Evolutionary conservation across 306 rosid species (phyloP).

Genomic region (Dalbergia cochinchinensis): DNA sequence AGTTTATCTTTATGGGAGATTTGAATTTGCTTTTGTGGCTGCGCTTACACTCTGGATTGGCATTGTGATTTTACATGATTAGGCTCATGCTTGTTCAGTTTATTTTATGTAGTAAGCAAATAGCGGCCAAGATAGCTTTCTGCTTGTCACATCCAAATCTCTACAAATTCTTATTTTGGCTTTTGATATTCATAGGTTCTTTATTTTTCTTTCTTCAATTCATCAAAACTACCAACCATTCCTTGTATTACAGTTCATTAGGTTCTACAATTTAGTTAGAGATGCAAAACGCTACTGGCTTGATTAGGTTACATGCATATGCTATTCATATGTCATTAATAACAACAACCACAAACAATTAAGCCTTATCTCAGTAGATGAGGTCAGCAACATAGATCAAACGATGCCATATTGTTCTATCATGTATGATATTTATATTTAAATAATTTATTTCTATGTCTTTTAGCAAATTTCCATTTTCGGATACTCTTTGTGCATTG

Average conservation of each 20-base stretch:
- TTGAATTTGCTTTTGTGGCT: constrained; percentile 7
- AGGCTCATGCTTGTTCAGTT: neutral
- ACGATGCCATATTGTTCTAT: no score
- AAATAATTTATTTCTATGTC: no score
- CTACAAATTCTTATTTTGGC: neutral
- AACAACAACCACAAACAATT: neutral
- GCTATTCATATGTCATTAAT: constrained; percentile 3
- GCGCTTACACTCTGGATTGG: constrained; percentile 12
- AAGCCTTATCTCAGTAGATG: no score
- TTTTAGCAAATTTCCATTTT: neutral
- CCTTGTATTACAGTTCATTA: constrained; percentile 2
- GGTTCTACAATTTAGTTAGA: neutral
- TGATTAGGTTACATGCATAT: constrained; percentile 8
- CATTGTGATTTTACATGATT: neutral
- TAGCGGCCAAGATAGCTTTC: constrained; percentile 21
- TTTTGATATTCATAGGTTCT: neutral
- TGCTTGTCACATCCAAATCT: constrained; percentile 4
- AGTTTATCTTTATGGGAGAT: constrained; percentile 6
- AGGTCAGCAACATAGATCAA: no score
- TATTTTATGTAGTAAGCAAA: neutral
- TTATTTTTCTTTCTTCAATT: neutral
- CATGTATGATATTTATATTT: no score
- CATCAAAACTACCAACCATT: neutral
- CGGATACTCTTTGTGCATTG: neutral
- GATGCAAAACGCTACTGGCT: neutral